These are phyloP conservation scores for Zymoseptoria brevis DNA, from an alignment of 2,329 filamentous ascomycete genomes.

Conservation along the genomic window DNA sequence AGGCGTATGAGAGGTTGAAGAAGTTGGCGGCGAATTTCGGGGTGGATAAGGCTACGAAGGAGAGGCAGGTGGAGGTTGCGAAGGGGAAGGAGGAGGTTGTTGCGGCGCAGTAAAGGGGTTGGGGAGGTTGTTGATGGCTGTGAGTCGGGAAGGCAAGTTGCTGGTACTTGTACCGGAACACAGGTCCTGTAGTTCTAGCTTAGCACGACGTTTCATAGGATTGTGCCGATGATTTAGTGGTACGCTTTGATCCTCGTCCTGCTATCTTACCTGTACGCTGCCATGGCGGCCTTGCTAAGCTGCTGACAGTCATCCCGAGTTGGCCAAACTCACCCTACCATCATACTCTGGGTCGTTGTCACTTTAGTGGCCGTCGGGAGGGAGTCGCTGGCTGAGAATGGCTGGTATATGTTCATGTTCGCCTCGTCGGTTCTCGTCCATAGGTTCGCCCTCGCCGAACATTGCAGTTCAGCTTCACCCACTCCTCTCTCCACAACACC, in stretches of 20 bases:
- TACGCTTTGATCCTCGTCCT: neutral
- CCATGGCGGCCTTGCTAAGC: neutral
- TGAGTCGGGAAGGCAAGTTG: too few species aligned
- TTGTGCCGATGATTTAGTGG: neutral
- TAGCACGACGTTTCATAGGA: neutral
- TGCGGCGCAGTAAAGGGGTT: neutral
- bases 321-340: too few species aligned
- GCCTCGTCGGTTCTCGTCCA: too few species aligned
- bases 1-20: conserved; percentile 7
- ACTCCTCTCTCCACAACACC: neutral
- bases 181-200: too few species aligned
- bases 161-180: neutral
- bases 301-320: too few species aligned
- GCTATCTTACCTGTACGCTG: neutral
- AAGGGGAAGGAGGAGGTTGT: neutral
- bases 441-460: too few species aligned
- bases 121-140: neutral
- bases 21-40: neutral
- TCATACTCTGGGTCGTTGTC: too few species aligned
- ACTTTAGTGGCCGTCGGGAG: too few species aligned
- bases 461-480: too few species aligned
- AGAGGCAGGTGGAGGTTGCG: neutral
- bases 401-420: too few species aligned
- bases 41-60: neutral
- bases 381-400: too few species aligned